Conservation (phyloP, 2,329 filamentous ascomycete genomes). For the Fusarium sp. region DNA sequence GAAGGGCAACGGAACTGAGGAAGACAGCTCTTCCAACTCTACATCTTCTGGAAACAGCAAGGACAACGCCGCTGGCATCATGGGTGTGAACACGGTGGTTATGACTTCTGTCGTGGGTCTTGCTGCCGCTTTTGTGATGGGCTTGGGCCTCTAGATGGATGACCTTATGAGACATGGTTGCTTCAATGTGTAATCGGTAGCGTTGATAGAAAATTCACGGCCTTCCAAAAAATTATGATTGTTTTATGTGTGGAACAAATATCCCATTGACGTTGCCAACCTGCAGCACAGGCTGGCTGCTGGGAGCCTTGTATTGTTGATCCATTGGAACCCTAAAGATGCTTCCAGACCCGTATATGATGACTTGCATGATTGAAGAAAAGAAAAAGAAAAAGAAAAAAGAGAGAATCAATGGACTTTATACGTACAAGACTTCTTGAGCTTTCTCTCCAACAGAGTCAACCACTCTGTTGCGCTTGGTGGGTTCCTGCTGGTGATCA, state of each 20-base stretch:
- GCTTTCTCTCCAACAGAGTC: constrained; percentile 55
- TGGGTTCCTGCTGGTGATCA: constrained; percentile 29
- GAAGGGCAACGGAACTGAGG: constrained; percentile 27
- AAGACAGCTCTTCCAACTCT: constrained; percentile 30
- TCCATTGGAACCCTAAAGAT: background rate
- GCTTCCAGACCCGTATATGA: background rate
- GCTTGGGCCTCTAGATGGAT: constrained; percentile 45
- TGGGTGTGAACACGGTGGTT: constrained; percentile 39
- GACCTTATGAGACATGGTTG: background rate
- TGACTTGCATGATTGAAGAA: background rate
- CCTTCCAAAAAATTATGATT: constrained; percentile 24
- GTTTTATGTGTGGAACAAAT: constrained; percentile 14
- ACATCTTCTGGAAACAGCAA: constrained; percentile 23
- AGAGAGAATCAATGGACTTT: background rate
- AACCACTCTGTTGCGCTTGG: constrained; percentile 45
- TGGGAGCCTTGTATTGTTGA: background rate
- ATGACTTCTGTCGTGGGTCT: constrained; percentile 50
- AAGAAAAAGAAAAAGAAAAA: too few relatives aligned
- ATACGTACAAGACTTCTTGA: constrained; percentile 57
- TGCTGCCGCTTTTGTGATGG: constrained; percentile 49
- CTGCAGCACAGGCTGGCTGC: background rate
- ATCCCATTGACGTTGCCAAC: background rate
- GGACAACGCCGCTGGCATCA: constrained; percentile 34
- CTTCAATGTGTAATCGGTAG: constrained; percentile 1
- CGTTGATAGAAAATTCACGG: constrained; percentile 3